Evolutionary conservation across 352 stramenopile genomes (phyloP), one percentile per base, ranked within the genome.

Genomic region (Pilasporangium apinafurcum): DNA sequence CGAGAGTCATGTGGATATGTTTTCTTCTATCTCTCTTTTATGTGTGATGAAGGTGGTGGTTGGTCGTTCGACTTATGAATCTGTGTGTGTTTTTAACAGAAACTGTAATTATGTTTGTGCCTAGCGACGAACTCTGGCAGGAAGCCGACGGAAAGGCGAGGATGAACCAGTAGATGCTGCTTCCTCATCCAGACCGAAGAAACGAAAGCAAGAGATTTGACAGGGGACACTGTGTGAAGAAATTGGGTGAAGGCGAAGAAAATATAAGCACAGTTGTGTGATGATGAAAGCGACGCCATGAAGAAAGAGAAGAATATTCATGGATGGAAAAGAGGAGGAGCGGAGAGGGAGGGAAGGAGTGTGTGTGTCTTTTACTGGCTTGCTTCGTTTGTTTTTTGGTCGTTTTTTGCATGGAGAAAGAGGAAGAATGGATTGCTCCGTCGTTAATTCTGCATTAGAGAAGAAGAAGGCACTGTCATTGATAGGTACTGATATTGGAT

Each of bases 81-180:
- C 52, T 84, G 46, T 85, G 65, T 89, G 63, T 91, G 65, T 83
- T 83, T 67, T 88, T 91, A 91, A 91, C 79, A 91, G 79, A 88
- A 88, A 78, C 72, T 91, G 75, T 91, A 91, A 91, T 87, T 86
- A 76, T 91, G 78, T 87, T 60, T 87, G 73, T 91, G 66, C 71
- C 63, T 84, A 91, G 79, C 79, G 75, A 83, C 79, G 79, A 64
- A 81, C 68, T 64, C 41, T 75, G 51, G 69, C 71, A 54, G 68
- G 73, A 54, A 51, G 65, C 33, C 62, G 75, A 75, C 62, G 76
- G 50, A 91, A 91, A 76, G 71, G 71, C 24, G 74, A 82, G 46
- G 75, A 75, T 27, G 65, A 80, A 39, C 55, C 46, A 35, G 46
- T 40, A 26, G 69, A 65, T 21, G 48, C 60, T 40, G 46, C 68